phyloP scores from a whole-genome alignment of 2,329 filamentous ascomycete species.

The Erysiphe neolycopersici region DNA sequence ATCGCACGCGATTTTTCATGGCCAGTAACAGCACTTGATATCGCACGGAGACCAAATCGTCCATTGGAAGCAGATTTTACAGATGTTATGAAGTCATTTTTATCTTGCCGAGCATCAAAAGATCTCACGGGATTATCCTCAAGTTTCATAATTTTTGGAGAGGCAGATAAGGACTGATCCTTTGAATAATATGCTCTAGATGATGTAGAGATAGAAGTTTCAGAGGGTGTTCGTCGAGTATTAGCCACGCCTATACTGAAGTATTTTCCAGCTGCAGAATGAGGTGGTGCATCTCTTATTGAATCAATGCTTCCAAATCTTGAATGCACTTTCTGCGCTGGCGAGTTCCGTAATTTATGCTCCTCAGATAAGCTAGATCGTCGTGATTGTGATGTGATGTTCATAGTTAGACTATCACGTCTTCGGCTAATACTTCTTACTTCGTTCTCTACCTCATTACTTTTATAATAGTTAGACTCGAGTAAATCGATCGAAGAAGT shows the following conservation, averaged over 20 bases:
- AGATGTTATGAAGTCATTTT: constrained; percentile 23
- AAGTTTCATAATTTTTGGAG: constrained; percentile 33
- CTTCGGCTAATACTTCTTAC: constrained; percentile 61
- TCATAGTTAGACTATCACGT: constrained; percentile 32
- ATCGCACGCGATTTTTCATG: constrained; percentile 24
- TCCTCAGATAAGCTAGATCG: constrained; percentile 58
- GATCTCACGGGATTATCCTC: constrained; percentile 16
- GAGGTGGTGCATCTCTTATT: constrained; percentile 29
- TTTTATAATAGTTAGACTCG: constrained; percentile 83
- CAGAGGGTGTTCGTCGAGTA: constrained; percentile 16
- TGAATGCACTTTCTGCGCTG: constrained; percentile 44
- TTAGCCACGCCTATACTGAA: constrained; percentile 22
- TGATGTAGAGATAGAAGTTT: constrained; percentile 29
- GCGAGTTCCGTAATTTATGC: constrained; percentile 36
- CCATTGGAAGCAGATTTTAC: constrained; percentile 21
- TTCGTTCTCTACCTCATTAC: constrained; percentile 53
- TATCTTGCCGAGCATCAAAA: constrained; percentile 20
- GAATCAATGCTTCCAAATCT: constrained; percentile 60
- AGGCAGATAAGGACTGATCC: constrained; percentile 22
- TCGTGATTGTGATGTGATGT: constrained; percentile 28
- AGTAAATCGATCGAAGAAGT: constrained; percentile 14
- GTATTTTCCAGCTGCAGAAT: constrained; percentile 45
- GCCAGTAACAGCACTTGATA: constrained; percentile 47
- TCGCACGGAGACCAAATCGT: constrained; percentile 49
- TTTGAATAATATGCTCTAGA: constrained; percentile 30